These are phyloP conservation scores for Diaporthe citrichinensis DNA, from an alignment of 2,329 filamentous ascomycete species.

Conservation along the genomic window DNA sequence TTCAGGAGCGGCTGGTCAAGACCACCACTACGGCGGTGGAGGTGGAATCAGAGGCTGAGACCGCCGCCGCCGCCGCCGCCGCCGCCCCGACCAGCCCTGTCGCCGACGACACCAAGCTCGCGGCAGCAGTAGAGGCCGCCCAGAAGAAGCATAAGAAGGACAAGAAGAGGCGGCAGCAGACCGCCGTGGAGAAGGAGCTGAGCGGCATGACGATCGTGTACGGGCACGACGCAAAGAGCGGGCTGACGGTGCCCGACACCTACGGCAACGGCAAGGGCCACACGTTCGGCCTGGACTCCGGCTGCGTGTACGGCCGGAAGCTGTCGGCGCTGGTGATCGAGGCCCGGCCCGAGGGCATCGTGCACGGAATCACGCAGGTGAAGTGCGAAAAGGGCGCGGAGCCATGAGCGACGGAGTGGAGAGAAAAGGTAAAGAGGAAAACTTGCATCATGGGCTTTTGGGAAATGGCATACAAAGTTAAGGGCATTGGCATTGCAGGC, in stretches of 20 bases:
- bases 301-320: conserved; percentile 81
- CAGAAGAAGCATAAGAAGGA: conserved; percentile 72
- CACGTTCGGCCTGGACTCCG: conserved; percentile 88
- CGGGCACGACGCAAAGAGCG: conserved; percentile 85
- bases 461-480: not conserved
- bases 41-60: not conserved
- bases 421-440: not conserved
- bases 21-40: conserved; percentile 43
- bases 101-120: conserved; percentile 51
- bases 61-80: no score
- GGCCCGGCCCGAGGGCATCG: conserved; percentile 54
- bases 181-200: conserved; percentile 43
- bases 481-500: conserved; percentile 10
- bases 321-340: conserved; percentile 85
- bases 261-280: conserved; percentile 58
- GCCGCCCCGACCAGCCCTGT: not conserved
- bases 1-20: conserved; percentile 55
- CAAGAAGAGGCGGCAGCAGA: conserved; percentile 67
- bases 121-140: conserved; percentile 58
- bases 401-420: not conserved
- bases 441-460: not conserved
- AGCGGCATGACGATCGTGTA: conserved; percentile 81
- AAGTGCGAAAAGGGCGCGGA: conserved; percentile 51
- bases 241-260: conserved; percentile 64
- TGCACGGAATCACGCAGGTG: conserved; percentile 58